phyloP scores from a whole-genome alignment of 2,329 filamentous ascomycete genomes.

The Clonostachys byssicola region DNA sequence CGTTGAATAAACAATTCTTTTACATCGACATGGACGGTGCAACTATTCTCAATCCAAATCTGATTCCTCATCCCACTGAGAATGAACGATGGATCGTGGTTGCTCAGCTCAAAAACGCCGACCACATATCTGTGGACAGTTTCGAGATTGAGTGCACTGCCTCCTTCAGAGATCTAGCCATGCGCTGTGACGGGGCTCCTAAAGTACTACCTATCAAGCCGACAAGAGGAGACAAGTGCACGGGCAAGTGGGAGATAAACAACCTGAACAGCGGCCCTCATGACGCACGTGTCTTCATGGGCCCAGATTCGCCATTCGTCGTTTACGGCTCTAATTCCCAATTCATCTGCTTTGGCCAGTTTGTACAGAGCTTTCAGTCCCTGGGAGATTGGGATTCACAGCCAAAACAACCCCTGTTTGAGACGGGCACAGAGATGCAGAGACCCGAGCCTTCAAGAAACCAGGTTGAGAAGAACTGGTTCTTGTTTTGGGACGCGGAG shows the following conservation, averaged over 20 bases:
- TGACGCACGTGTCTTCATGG: slow-evolving; percentile 54
- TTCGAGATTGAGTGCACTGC: slow-evolving; percentile 46
- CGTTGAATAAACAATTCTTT: slow-evolving; percentile 40
- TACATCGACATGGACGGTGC: slow-evolving; percentile 37
- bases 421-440: slow-evolving; percentile 42
- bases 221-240: slow-evolving; percentile 37
- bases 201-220: slow-evolving; percentile 37
- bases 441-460: slow-evolving; percentile 35
- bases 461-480: slow-evolving; percentile 57
- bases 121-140: slow-evolving; percentile 20
- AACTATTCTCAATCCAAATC: slow-evolving; percentile 47
- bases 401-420: slow-evolving; percentile 25
- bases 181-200: slow-evolving; percentile 36
- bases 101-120: slow-evolving; percentile 33
- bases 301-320: slow-evolving; percentile 41
- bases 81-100: slow-evolving; percentile 45
- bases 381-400: slow-evolving; percentile 35
- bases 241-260: slow-evolving; percentile 34
- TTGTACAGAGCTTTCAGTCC: slow-evolving; percentile 46
- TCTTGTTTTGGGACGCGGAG: slow-evolving; percentile 51
- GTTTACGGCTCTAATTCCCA: slow-evolving; percentile 52
- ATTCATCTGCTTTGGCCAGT: slow-evolving; percentile 53
- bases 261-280: slow-evolving; percentile 46
- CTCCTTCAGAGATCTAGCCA: slow-evolving; percentile 30
- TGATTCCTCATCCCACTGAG: slow-evolving; percentile 48